phyloP scores from a whole-genome alignment of 495 filamentous ascomycete genomes.

The Aspergillus ellipticus region DNA sequence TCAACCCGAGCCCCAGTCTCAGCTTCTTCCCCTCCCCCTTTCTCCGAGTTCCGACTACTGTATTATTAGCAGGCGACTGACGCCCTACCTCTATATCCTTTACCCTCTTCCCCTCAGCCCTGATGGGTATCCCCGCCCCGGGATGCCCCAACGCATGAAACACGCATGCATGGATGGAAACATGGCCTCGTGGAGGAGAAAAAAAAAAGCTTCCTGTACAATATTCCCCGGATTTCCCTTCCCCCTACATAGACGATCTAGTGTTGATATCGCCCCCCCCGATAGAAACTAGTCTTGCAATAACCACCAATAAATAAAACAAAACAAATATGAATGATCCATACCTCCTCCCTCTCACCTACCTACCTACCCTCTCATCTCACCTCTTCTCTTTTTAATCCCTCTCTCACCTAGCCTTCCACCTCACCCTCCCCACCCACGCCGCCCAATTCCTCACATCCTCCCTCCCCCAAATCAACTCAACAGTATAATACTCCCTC shows the following conservation, averaged over 20 bases:
- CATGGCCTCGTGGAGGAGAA: not conserved
- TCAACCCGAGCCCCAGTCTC: not conserved
- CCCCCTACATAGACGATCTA: not conserved
- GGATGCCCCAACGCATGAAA: constrained; percentile 2
- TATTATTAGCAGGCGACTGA: not conserved
- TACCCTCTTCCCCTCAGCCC: not conserved
- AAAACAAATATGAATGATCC: not conserved
- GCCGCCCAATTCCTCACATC: constrained; percentile 67
- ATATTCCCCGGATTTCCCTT: not conserved
- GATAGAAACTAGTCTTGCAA: too few species aligned
- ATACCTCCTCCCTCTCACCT: not conserved
- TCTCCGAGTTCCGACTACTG: constrained; percentile 11
- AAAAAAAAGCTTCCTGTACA: not conserved
- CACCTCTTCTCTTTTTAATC: too few species aligned
- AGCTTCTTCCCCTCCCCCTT: constrained; percentile 5
- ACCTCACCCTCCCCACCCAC: constrained; percentile 63
- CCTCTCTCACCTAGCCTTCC: constrained; percentile 62
- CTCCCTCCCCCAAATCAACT: constrained; percentile 63
- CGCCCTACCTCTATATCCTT: not conserved
- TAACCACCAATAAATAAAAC: not conserved
- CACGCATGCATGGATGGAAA: constrained; percentile 8
- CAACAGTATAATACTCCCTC: constrained; percentile 67
- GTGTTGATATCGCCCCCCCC: not conserved
- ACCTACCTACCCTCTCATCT: constrained; percentile 2
- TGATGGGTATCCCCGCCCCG: not conserved